phyloP scores from a whole-genome alignment of 2,329 filamentous ascomycete species.

The Reticulascus tulasneorum region DNA sequence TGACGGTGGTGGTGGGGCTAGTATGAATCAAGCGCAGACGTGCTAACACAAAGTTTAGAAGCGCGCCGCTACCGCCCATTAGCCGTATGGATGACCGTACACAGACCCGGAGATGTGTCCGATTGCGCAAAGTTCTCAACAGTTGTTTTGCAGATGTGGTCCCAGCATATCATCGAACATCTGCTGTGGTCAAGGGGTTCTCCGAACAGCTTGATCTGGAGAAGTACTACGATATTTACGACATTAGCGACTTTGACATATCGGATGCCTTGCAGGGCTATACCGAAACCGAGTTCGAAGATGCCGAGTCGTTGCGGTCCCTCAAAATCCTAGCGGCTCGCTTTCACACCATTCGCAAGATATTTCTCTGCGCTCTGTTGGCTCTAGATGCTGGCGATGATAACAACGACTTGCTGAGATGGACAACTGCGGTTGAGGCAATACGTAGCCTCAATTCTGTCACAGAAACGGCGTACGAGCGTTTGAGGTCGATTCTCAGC shows the following conservation, averaged over 20 bases:
- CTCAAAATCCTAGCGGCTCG: conserved; percentile 79
- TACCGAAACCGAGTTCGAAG: conserved; percentile 65
- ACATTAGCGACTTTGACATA: conserved; percentile 70
- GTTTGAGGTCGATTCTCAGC: conserved; percentile 64
- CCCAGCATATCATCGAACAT: conserved; percentile 67
- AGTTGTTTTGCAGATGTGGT: conserved; percentile 67
- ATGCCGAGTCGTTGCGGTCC: conserved; percentile 71
- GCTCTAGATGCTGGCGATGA: conserved; percentile 81
- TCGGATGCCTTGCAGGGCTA: conserved; percentile 65
- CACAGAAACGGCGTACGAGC: conserved; percentile 60
- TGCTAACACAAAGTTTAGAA: conserved; percentile 46
- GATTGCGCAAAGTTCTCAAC: conserved; percentile 73
- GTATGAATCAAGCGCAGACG: neutral
- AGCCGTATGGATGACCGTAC: conserved; percentile 82
- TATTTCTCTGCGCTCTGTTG: conserved; percentile 83
- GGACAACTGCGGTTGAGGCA: conserved; percentile 73
- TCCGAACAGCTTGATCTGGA: conserved; percentile 79
- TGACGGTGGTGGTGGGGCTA: neutral
- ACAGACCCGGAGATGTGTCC: conserved; percentile 73
- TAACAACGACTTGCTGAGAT: conserved; percentile 70
- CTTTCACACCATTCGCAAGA: conserved; percentile 74
- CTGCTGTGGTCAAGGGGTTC: conserved; percentile 64
- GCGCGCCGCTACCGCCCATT: conserved; percentile 85
- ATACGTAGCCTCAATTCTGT: conserved; percentile 62
- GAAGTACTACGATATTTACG: conserved; percentile 88